phyloP scores from a whole-genome alignment of 2,329 filamentous ascomycete genomes.

The Sphaerulina populicola region DNA sequence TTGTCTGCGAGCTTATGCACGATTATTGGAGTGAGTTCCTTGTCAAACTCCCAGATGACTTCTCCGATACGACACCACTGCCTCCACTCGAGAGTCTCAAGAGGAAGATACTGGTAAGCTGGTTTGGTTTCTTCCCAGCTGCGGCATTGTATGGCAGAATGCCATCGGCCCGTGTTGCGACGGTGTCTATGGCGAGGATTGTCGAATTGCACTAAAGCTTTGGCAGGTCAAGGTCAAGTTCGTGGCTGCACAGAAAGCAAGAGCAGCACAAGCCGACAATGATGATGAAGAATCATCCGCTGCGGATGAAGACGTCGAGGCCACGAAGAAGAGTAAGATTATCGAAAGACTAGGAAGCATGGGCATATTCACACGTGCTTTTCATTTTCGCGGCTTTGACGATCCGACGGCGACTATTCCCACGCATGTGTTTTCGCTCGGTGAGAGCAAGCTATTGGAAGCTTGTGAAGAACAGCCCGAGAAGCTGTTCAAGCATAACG shows the following conservation, averaged over 20 bases:
- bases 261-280: constrained; percentile 4
- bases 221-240: constrained; percentile 42
- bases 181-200: neutral
- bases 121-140: neutral
- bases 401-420: constrained; percentile 52
- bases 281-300: constrained; percentile 22
- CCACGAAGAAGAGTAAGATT: constrained; percentile 48
- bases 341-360: constrained; percentile 63
- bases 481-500: constrained; percentile 72
- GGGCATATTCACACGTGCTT: constrained; percentile 79
- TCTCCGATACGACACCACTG: constrained; percentile 53
- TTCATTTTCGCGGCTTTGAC: constrained; percentile 66
- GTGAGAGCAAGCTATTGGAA: constrained; percentile 58
- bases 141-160: neutral
- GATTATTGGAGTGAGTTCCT: constrained; percentile 73
- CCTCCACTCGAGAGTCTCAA: constrained; percentile 58
- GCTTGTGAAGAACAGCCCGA: constrained; percentile 48
- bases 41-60: constrained; percentile 48
- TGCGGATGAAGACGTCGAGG: constrained; percentile 36
- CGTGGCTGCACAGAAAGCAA: constrained; percentile 34
- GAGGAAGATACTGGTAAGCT: constrained; percentile 57
- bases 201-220: neutral
- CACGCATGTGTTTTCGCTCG: constrained; percentile 57
- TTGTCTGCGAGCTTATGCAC: constrained; percentile 85
- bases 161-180: too few species aligned